A percentile compares a stretch with the other conserved stretches of the same genome.
phyloP scores from a whole-genome alignment of 768 basidiomycete species.

The Dioszegia hungarica region DNA sequence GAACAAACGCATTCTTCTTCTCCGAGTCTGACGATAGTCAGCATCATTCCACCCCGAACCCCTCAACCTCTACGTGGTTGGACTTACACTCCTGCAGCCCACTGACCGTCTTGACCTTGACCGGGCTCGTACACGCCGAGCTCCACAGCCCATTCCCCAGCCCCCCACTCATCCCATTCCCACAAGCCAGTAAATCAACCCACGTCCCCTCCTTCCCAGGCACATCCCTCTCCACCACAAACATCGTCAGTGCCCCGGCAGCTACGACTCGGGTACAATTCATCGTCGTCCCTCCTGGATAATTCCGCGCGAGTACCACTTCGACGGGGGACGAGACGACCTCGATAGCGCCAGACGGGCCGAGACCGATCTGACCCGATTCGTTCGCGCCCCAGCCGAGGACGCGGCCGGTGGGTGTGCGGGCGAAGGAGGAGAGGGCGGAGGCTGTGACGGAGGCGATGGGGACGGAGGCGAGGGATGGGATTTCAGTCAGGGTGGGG shows the following conservation, averaged over 20 bases:
- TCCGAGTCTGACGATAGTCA: conserved; percentile 64
- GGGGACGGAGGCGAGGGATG: conserved; percentile 61
- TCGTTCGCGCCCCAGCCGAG: conserved; percentile 88
- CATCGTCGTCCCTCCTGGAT: conserved; percentile 55
- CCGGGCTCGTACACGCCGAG: conserved; percentile 65
- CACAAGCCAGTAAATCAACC: conserved; percentile 66
- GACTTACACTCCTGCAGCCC: conserved; percentile 80
- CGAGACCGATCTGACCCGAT: conserved; percentile 79
- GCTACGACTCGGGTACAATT: conserved; percentile 65
- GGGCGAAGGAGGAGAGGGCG: conserved; percentile 65
- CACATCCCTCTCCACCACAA: conserved; percentile 61
- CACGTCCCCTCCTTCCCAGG: conserved; percentile 40
- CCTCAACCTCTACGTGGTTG: too few relatives aligned
- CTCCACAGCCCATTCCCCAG: conserved; percentile 57
- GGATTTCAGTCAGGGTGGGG: conserved; percentile 69
- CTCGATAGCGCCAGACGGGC: conserved; percentile 59
- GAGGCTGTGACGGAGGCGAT: conserved; percentile 71
- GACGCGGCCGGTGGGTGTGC: conserved; percentile 65
- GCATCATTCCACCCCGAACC: neutral
- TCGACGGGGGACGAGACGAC: conserved; percentile 79
- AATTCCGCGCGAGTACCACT: conserved; percentile 64
- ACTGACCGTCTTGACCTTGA: conserved; percentile 71
- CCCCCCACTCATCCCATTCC: conserved; percentile 73
- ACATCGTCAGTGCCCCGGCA: conserved; percentile 60
- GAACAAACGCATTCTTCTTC: conserved; percentile 56